phyloP scores from a whole-genome alignment of 352 stramenopile species.

The Plasmopara halstedii region DNA sequence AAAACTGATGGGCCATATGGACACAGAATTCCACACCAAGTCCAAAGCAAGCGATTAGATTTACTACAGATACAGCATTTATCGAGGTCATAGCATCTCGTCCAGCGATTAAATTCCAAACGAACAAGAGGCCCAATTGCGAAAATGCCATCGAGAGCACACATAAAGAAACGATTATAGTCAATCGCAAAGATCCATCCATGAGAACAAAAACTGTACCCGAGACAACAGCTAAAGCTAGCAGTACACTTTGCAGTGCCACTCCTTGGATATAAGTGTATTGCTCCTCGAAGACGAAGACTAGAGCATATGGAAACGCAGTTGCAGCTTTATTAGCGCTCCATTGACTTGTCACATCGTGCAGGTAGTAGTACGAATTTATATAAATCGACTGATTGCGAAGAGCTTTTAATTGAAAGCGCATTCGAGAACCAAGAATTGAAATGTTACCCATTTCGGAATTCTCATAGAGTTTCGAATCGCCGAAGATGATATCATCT shows the following conservation, averaged over 20 bases:
- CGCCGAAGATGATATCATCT: slow-evolving; percentile 73
- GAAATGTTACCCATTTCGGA: slow-evolving; percentile 12
- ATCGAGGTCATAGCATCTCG: slow-evolving; percentile 55
- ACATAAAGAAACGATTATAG: slow-evolving; percentile 59
- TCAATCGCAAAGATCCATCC: slow-evolving; percentile 54
- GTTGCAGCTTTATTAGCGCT: slow-evolving; percentile 14
- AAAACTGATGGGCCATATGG: slow-evolving; percentile 83
- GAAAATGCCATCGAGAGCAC: slow-evolving; percentile 76
- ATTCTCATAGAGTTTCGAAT: slow-evolving; percentile 2
- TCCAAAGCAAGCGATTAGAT: slow-evolving; percentile 81
- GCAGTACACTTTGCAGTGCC: slow-evolving; percentile 74
- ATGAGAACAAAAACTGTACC: slow-evolving; percentile 71
- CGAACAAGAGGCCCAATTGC: slow-evolving; percentile 71
- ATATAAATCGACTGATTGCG: slow-evolving; percentile 86
- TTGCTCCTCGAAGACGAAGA: slow-evolving; percentile 90
- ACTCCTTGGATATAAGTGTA: slow-evolving; percentile 89
- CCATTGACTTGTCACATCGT: slow-evolving; percentile 43
- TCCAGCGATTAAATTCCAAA: slow-evolving; percentile 59
- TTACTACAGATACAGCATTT: slow-evolving; percentile 88
- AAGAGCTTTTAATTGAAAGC: slow-evolving; percentile 82
- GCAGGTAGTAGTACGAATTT: slow-evolving; percentile 87
- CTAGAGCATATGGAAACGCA: slow-evolving; percentile 86
- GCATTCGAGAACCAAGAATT: slow-evolving; percentile 71
- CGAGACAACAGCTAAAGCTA: slow-evolving; percentile 79
- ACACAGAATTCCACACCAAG: slow-evolving; percentile 88